Evolutionary conservation across 2,329 filamentous ascomycete genomes (phyloP).

Genomic region (Ophiostoma sp.): DNA sequence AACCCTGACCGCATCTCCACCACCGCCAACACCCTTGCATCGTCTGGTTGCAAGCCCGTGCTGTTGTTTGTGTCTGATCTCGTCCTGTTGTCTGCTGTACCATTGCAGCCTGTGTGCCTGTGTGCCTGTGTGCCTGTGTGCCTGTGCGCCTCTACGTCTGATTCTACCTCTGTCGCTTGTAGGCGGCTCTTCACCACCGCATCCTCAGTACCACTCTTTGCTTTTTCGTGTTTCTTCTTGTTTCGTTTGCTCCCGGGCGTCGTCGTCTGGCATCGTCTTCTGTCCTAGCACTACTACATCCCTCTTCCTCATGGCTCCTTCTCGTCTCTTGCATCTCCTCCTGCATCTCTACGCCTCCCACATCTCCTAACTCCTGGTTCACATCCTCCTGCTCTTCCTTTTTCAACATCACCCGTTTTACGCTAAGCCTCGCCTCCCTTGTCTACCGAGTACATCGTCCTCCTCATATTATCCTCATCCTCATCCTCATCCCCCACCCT

Average conservation of each 20-base stretch:
- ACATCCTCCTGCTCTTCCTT: neutral
- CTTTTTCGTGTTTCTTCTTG: neutral
- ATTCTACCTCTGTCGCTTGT: neutral
- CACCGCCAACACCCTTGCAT: neutral
- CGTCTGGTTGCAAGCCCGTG: neutral
- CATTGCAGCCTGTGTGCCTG: neutral
- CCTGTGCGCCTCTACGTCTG: no score
- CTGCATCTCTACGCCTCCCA: neutral
- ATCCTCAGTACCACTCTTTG: neutral
- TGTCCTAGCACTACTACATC: neutral
- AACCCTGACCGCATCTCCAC: neutral
- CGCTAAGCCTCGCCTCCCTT: neutral
- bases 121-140: no score
- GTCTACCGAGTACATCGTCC: no score
- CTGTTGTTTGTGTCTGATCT: neutral
- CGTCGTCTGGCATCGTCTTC: neutral
- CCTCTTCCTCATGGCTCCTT: neutral
- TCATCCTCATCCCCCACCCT: neutral
- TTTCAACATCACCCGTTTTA: neutral
- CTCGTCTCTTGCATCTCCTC: neutral
- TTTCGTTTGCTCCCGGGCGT: neutral
- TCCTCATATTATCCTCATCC: neutral
- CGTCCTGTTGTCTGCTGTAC: neutral
- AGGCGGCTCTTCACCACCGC: neutral
- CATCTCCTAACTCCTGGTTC: constrained; percentile 1